Conservation (phyloP, 129 eudicot genomes). For the Rutidosis leptorrhynchoides region DNA sequence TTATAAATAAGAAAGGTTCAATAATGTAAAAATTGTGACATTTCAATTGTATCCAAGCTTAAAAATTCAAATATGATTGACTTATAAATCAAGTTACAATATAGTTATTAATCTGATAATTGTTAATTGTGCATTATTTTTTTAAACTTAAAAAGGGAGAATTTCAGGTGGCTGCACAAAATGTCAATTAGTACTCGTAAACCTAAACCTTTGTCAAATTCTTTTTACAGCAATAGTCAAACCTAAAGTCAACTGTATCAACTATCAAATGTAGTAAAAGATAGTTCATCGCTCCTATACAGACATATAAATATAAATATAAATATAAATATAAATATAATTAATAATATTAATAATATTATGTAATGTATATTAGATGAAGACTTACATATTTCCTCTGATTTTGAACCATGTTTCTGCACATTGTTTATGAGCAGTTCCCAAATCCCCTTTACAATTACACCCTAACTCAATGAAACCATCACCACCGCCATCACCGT, state of each 20-base stretch:
- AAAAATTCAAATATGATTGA: neutral
- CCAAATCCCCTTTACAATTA: slow-evolving; percentile 70
- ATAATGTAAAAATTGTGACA: neutral
- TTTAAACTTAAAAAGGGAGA: neutral
- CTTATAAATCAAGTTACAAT: neutral
- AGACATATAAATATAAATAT: too few species aligned
- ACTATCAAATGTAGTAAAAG: slow-evolving; percentile 12
- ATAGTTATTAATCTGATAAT: neutral
- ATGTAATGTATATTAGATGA: too few species aligned
- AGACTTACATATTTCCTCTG: slow-evolving; percentile 56
- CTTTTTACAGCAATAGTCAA: slow-evolving; percentile 19
- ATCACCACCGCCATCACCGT: slow-evolving; percentile 16
- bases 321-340: too few species aligned
- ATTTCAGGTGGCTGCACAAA: neutral
- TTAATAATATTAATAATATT: too few species aligned
- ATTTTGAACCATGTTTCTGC: slow-evolving; percentile 77
- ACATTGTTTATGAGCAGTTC: slow-evolving; percentile 64
- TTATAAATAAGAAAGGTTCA: neutral
- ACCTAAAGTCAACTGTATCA: slow-evolving; percentile 19
- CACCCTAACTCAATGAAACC: slow-evolving; percentile 56
- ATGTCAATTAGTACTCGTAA: slow-evolving; percentile 10
- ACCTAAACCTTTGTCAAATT: slow-evolving; percentile 15
- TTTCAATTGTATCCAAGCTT: slow-evolving; percentile 4
- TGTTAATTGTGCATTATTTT: slow-evolving; percentile 18
- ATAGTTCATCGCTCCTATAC: slow-evolving; percentile 11